phyloP scores from a whole-genome alignment of 1,284 basidiomycete genomes.

The Phaffia rhodozyma region DNA sequence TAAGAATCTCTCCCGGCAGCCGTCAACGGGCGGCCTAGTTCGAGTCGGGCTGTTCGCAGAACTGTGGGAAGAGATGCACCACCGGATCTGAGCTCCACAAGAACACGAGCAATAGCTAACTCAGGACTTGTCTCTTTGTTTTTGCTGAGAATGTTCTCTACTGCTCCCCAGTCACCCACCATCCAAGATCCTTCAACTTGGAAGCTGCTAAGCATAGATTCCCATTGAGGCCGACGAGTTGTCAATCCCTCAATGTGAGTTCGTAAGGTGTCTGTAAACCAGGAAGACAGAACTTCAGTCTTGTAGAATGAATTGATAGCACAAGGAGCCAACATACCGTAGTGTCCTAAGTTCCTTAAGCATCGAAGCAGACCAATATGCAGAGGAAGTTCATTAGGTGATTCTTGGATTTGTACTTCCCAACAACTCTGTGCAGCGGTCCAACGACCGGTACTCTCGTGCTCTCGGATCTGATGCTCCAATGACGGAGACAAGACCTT shows the following conservation, averaged over 20 bases:
- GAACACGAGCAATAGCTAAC: conserved; percentile 64
- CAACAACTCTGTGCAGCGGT: conserved; percentile 98
- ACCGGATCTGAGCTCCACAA: conserved; percentile 61
- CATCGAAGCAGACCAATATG: conserved; percentile 87
- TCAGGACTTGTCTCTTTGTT: conserved; percentile 44
- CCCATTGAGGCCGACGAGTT: conserved; percentile 75
- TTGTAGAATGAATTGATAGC: not conserved
- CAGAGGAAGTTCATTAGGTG: conserved; percentile 74
- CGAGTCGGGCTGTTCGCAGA: conserved; percentile 55
- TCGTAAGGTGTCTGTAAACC: conserved; percentile 65
- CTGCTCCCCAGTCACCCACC: conserved; percentile 82
- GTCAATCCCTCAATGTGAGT: conserved; percentile 92
- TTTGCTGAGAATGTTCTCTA: conserved; percentile 49
- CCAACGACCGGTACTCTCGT: conserved; percentile 95
- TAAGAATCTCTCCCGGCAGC: conserved; percentile 71
- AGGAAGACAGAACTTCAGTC: conserved; percentile 16
- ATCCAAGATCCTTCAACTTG: conserved; percentile 93
- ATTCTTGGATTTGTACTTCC: conserved; percentile 90
- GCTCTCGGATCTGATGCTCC: conserved; percentile 94
- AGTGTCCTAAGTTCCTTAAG: conserved; percentile 88
- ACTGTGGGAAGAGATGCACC: conserved; percentile 40
- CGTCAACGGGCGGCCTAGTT: conserved; percentile 68
- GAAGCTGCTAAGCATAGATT: conserved; percentile 62
- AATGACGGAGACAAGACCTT: conserved; percentile 78
- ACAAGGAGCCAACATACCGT: conserved; percentile 49